Evolutionary conservation across 345 rosid species (phyloP).

Genomic region (Camelina sativa): DNA sequence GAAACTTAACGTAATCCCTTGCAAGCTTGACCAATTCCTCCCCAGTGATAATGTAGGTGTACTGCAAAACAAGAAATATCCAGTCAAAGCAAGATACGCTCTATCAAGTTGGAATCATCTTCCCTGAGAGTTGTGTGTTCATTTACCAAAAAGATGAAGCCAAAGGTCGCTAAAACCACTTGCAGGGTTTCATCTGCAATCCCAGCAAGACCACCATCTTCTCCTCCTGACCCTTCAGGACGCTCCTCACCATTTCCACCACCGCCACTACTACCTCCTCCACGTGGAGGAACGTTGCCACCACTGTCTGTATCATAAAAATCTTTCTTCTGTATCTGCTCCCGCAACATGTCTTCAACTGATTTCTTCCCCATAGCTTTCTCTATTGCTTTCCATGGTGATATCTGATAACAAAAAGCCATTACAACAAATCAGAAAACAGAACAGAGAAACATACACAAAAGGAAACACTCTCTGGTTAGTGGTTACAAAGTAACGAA

Average conservation of each 20-base stretch:
- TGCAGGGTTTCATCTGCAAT: slow-evolving; percentile 61
- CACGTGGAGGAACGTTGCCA: slow-evolving; percentile 52
- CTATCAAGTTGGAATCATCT: neutral
- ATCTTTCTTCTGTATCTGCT: slow-evolving; percentile 65
- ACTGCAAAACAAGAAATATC: slow-evolving; percentile 49
- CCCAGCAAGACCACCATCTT: slow-evolving; percentile 59
- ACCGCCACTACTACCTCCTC: slow-evolving; percentile 49
- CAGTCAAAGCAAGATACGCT: neutral
- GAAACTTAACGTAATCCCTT: slow-evolving; percentile 71
- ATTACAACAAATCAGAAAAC: slow-evolving; percentile 6
- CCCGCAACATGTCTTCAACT: slow-evolving; percentile 64
- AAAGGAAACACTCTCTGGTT: neutral
- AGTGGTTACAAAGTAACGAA: neutral
- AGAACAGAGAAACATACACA: neutral
- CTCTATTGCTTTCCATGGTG: slow-evolving; percentile 64
- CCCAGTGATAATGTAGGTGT: slow-evolving; percentile 65
- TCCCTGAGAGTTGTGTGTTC: neutral
- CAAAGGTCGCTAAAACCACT: slow-evolving; percentile 69
- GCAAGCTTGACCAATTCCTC: slow-evolving; percentile 69
- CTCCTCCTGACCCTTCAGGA: slow-evolving; percentile 51
- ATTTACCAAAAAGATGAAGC: slow-evolving; percentile 66
- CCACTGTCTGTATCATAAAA: slow-evolving; percentile 56
- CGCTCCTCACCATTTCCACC: slow-evolving; percentile 47
- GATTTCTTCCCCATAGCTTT: slow-evolving; percentile 62
- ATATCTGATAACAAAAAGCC: slow-evolving; percentile 47